Base-by-base conservation (phyloP, 2,329 filamentous ascomycete species). In the Cercospora sesami region DNA sequence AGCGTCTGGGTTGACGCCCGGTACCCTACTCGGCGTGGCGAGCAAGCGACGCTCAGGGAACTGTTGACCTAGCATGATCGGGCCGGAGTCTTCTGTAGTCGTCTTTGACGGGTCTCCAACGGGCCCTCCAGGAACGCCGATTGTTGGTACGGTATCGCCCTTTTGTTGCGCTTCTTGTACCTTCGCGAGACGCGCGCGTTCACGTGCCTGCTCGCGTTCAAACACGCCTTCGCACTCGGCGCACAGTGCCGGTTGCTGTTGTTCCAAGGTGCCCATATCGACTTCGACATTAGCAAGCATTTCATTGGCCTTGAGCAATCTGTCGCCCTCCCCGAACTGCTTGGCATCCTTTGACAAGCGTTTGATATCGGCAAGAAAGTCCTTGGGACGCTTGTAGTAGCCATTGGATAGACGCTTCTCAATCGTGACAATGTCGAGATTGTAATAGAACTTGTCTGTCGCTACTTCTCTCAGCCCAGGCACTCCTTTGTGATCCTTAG, bases 391-490 rank as follows among this genome's bases (percentile, higher is more conserved):
- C 73, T 93, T 92, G 80, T 99, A 99, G 80, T 93, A 99, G 5
- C 95, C 95, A 78, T 99, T 98, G 4, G 93, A 96, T 36, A 99
- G 84, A n/a, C 95, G 90, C 78, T 97, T 93, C 81, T 99, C 95
- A 63, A 99, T 97, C 0, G 91, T 94, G 3, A 90, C 90, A 10
- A 94, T 91, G 76, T 98, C 94, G 57, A 99, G 83, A 73, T 99
- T 99, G 83, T 97, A 98, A 79, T 90, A 98, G 79, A 94, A 95
- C 78, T 95, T 97, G 66, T 89, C 89, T 1, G 89, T 92, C 1
- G 86, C 85, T 5, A 87, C 89, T 72, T 98, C 91, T 45, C 88
- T 84, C 55, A 99, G 83, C 16, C 94, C 93, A 48, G 88, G 85
- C 10, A 91, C 88, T 8, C 91, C 94, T 71, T 95, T 87, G 70